phyloP scores from a whole-genome alignment of 2,329 filamentous ascomycete species.

The Nigrospora oryzae region DNA sequence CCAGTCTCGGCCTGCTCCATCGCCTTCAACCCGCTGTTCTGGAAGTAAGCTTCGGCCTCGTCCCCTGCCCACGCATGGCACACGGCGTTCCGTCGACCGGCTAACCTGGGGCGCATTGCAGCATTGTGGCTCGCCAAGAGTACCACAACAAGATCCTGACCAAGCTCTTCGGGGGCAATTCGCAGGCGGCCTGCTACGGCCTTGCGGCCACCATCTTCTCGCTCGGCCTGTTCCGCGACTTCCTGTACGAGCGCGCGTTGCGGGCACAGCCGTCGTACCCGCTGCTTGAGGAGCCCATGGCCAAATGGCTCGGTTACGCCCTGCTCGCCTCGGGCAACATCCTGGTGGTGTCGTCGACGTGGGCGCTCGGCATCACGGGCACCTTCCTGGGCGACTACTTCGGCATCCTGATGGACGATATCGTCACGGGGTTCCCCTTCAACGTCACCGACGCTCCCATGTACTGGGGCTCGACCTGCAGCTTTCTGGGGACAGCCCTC shows the following conservation, averaged over 20 bases:
- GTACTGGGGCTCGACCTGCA: constrained; percentile 92
- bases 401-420: constrained; percentile 91
- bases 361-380: constrained; percentile 84
- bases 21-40: constrained; percentile 96
- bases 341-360: constrained; percentile 84
- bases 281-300: constrained; percentile 51
- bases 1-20: constrained; percentile 75
- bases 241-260: constrained; percentile 78
- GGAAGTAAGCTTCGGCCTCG: constrained; percentile 65
- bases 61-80: not conserved
- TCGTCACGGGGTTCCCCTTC: constrained; percentile 94
- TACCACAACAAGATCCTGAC: constrained; percentile 88
- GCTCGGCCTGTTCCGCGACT: constrained; percentile 81
- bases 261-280: constrained; percentile 68
- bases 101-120: constrained; percentile 31
- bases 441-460: constrained; percentile 86
- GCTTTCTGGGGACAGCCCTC: constrained; percentile 81
- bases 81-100: constrained; percentile 4
- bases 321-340: constrained; percentile 72
- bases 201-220: constrained; percentile 86
- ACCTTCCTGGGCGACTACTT: constrained; percentile 99
- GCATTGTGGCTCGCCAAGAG: constrained; percentile 80
- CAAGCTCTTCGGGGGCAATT: constrained; percentile 72
- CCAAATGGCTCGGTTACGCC: constrained; percentile 57
- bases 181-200: constrained; percentile 76